phyloP scores from a whole-genome alignment of 202 grass and related monocot species.

The Setaria italica region DNA sequence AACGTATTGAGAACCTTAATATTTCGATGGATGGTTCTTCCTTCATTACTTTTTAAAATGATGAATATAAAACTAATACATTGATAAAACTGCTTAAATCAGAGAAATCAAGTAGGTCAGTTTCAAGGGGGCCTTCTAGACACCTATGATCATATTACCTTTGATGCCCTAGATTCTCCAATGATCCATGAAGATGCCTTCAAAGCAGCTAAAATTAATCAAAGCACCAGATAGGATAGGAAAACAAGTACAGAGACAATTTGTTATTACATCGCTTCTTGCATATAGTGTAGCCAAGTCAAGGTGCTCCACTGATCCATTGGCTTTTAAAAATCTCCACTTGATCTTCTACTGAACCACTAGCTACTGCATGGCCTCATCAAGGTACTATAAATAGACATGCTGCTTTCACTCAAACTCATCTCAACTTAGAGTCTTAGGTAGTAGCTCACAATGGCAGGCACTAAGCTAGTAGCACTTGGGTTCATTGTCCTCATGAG shows the following conservation, averaged over 20 bases:
- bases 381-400: conserved; percentile 38
- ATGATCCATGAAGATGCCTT: no score
- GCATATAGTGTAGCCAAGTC: background rate
- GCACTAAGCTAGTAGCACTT: conserved; percentile 28
- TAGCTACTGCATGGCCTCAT: background rate
- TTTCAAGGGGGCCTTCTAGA: background rate
- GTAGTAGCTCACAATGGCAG: conserved; percentile 29
- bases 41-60: background rate
- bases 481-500: conserved; percentile 40
- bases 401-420: background rate
- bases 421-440: background rate
- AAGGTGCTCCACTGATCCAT: background rate
- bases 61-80: background rate
- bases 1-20: background rate
- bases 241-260: background rate
- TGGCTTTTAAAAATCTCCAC: background rate
- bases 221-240: background rate
- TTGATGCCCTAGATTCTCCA: background rate
- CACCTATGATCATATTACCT: background rate
- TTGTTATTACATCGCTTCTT: background rate
- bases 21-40: background rate
- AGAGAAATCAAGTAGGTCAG: background rate
- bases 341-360: background rate
- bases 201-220: background rate
- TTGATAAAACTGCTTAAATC: background rate